Evolutionary conservation across 164 flowering plant species (phyloP).

Genomic region (Magnolia officinalis): DNA sequence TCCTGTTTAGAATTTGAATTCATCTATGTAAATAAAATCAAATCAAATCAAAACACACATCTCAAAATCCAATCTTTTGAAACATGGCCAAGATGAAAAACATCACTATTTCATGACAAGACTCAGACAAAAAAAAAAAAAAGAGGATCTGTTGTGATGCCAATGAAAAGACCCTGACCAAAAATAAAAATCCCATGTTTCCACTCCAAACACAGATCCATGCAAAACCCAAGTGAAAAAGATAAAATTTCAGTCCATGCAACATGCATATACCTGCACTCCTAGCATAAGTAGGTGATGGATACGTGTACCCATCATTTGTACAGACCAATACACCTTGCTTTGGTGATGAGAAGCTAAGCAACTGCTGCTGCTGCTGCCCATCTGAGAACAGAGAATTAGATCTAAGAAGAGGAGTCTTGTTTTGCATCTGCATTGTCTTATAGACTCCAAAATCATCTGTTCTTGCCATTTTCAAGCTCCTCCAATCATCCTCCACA

Average conservation of each 20-base stretch:
- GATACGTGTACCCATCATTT: slow-evolving; percentile 22
- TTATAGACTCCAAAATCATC: slow-evolving; percentile 36
- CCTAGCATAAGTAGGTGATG: slow-evolving; percentile 34
- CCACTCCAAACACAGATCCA: slow-evolving; percentile 1
- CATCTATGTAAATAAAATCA: background rate
- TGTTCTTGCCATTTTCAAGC: slow-evolving; percentile 49
- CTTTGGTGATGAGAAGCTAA: slow-evolving; percentile 66
- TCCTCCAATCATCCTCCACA: slow-evolving; percentile 56
- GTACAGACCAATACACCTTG: slow-evolving; percentile 26
- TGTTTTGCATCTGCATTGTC: slow-evolving; percentile 39
- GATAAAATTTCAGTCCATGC: background rate
- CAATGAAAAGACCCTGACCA: slow-evolving; percentile 36
- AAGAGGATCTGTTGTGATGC: slow-evolving; percentile 7
- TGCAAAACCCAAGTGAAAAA: background rate
- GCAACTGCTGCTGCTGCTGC: slow-evolving; percentile 42
- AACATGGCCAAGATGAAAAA: slow-evolving; percentile 1
- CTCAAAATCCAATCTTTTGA: background rate
- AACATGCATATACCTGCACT: slow-evolving; percentile 44
- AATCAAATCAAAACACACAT: background rate
- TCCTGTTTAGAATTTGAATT: background rate
- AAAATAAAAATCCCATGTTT: background rate
- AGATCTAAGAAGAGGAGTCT: slow-evolving; percentile 36
- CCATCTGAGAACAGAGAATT: slow-evolving; percentile 37
- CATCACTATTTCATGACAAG: slow-evolving; percentile 33
- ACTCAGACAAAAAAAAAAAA: slow-evolving; percentile 21